Evolutionary conservation across 2,329 filamentous ascomycete species (phyloP), one percentile per base, ranked within the genome.

Genomic region (Aureobasidium musti): DNA sequence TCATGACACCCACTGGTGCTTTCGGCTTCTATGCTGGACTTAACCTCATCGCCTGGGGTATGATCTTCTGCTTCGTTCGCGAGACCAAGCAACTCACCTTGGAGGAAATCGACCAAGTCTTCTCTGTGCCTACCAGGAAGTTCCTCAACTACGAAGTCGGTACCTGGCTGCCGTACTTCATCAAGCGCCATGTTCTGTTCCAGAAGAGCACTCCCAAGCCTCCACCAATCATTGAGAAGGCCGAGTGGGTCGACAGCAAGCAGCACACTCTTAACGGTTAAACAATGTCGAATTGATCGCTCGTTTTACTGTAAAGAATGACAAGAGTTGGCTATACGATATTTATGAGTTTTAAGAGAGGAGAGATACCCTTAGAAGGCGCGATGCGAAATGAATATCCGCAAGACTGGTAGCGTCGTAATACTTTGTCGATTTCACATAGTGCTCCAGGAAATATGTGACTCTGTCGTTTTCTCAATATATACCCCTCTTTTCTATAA

Each of bases 1-100:
- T 80, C 0, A 83, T 84, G 67, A 81, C 76, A 0, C 75, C 77
- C 0, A 80, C 82, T 41, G 83, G 83, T 3, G 83, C 79, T 0
- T 85, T 86, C 69, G 80, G 80, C 10, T 86, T 83, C 79, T 87
- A 87, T 71, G 84, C 83, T 0, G 82, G 76, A 0, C 84, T 83
- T 77, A 86, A 85, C 72, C 68, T 85, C 23, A 79, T 86, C 47
- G 83, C 82, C n/a, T 86, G 82, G 80, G 63, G 84, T 74, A 74
- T 81, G 70, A 76, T 78, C 73, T 68, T 80, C 75, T 66, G 82
- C n/a, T 69, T 73, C 30, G 66, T 81, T 30, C 79, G 78, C 21
- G 79, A 81, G 69, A 82, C 79, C 54, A 81, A 82, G 71, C 75
- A 79, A 67, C 72, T 76, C 10, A 80, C 79, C 0, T 77, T 82